phyloP scores from a whole-genome alignment of 306 rosid genomes.

The Cucurbita argyrosperma region DNA sequence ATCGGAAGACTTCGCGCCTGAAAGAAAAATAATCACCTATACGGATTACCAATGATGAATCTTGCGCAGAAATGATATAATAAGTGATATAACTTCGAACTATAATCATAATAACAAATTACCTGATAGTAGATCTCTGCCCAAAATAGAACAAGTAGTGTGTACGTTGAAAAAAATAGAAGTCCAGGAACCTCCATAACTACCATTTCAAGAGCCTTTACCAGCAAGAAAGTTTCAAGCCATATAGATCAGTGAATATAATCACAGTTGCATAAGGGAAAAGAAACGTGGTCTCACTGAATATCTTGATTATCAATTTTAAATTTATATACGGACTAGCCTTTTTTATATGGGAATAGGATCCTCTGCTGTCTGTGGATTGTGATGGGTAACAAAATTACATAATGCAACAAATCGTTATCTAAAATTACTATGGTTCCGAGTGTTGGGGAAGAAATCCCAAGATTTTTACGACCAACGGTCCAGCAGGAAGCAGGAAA shows the following conservation, averaged over 20 bases:
- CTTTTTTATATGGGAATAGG: not conserved
- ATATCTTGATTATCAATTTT: not conserved
- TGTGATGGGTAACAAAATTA: not conserved
- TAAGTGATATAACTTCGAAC: not conserved
- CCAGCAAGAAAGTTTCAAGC: slow-evolving; percentile 3
- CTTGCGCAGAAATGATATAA: not conserved
- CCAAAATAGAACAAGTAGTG: slow-evolving; percentile 70
- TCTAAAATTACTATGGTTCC: not conserved
- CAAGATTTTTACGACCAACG: not conserved
- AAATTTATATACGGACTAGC: not conserved
- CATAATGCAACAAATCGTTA: not conserved
- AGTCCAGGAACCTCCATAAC: slow-evolving; percentile 72
- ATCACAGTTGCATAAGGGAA: not conserved
- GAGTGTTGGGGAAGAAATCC: not conserved
- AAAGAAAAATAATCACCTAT: slow-evolving; percentile 12
- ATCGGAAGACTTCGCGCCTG: slow-evolving; percentile 69
- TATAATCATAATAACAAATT: not conserved
- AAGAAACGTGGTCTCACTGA: not conserved
- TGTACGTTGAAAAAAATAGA: slow-evolving; percentile 68
- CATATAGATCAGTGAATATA: slow-evolving; percentile 6
- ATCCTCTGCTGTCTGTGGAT: not conserved
- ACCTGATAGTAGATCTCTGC: slow-evolving; percentile 84
- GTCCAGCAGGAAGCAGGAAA: not conserved
- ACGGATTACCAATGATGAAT: not conserved
- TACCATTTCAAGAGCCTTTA: slow-evolving; percentile 46